Evolutionary conservation across 805 yeast species (phyloP), one percentile per base, ranked within the genome.

Genomic region (Priceomyces carsonii): DNA sequence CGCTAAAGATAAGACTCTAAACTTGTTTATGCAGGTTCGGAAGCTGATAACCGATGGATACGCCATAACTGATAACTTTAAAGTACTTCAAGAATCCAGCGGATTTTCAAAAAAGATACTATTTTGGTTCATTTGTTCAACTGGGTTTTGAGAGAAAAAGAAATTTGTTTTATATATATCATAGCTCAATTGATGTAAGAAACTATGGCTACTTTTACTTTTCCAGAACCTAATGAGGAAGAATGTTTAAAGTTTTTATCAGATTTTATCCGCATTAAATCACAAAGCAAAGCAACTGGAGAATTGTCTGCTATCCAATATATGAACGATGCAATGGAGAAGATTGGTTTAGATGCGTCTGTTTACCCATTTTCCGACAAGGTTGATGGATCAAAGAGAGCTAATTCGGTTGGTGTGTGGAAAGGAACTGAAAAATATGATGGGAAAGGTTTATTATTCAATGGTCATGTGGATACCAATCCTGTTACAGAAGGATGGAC

Each of bases 401-500:
- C 35, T 34, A 51, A 55, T 31, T 46, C 59, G 6, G 48, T 55
- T 14, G 61, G 61, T 5, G 48, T 50, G 8, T 55, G 61, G 61
- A 39, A 45, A 29, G 61, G 59, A 9, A 48, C 56, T 3, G 49
- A 43, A 8, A 44, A 45, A 29, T 35, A 27, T 9, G 23, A 23
- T 3, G 43, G 47, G 9, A 52, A 45, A 29, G 50, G 46, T 18
- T 44, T 55, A 18, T 46, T 55, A 3, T 55, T 55, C 48, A 55
- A 55, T 31, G 61, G 61, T 16, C 61, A 55, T 42, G 61, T 55
- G 6, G 61, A 55, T 38, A 57, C 51, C 23, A 55, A 55, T 33
- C 61, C 61, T 10, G 56, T 54, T 8, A 47, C 52, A 8, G 61
- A 55, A 32, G 61, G 59, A 8, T 55, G 59, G 61, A 55, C 61